phyloP scores from a whole-genome alignment of 345 rosid species.

The Acer yangbiense region DNA sequence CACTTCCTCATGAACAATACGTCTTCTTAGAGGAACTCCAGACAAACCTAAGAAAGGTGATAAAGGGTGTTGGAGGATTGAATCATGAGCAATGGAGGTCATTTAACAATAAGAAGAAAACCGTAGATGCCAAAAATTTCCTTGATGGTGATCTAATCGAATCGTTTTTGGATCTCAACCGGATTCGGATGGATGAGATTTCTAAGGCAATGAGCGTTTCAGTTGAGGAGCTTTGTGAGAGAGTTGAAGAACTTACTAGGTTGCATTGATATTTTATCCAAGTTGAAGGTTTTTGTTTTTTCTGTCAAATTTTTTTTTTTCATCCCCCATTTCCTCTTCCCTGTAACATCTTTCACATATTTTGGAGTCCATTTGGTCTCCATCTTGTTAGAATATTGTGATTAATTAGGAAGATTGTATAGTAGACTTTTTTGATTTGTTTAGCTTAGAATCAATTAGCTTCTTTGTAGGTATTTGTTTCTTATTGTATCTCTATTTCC shows the following conservation, averaged over 20 bases:
- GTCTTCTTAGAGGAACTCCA: slow-evolving; percentile 79
- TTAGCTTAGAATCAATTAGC: too few relatives aligned
- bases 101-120: slow-evolving; percentile 85
- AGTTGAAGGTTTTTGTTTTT: background rate
- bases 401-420: too few relatives aligned
- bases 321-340: too few relatives aligned
- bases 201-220: slow-evolving; percentile 64
- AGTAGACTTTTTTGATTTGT: too few relatives aligned
- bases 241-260: slow-evolving; percentile 87
- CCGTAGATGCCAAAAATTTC: slow-evolving; percentile 72
- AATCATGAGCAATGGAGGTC: slow-evolving; percentile 97
- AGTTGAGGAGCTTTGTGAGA: slow-evolving; percentile 83
- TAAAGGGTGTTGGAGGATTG: slow-evolving; percentile 93
- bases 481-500: too few relatives aligned
- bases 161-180: slow-evolving; percentile 77
- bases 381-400: too few relatives aligned
- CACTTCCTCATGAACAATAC: slow-evolving; percentile 80
- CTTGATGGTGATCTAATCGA: slow-evolving; percentile 88
- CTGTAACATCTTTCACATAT: too few relatives aligned
- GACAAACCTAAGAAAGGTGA: slow-evolving; percentile 74
- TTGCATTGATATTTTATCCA: slow-evolving; percentile 48
- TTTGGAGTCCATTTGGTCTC: background rate
- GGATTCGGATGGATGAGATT: slow-evolving; percentile 76
- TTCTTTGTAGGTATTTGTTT: too few relatives aligned
- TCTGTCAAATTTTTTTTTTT: background rate